Evolutionary conservation across 441 rosid species (phyloP), one percentile per base, ranked within the genome.

Genomic region (Aleurites moluccanus): DNA sequence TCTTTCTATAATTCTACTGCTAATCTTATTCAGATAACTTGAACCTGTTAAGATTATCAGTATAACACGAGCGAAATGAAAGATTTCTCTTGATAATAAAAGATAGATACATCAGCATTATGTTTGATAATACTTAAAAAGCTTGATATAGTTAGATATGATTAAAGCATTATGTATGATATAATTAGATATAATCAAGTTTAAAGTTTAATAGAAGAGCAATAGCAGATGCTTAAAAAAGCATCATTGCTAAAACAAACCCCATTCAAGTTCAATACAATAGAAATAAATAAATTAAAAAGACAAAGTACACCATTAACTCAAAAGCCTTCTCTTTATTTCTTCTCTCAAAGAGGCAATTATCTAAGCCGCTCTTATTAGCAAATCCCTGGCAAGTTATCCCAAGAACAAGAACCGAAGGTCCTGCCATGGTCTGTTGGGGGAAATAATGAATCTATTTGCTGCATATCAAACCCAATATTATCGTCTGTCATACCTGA

Each of bases 381-480:
- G 81, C 84, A 88, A 67, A 92, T 85, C 77, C 88, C 66, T 16
- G 86, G 88, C 79, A 88, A 83, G 75, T 83, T 80, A 68, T 88
- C 89, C 91, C 91, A 88, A 4, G 95, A 82, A 67, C 86, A 74
- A 42, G 85, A 69, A 20, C 76, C 81, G 33, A 77, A 74, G 60
- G 55, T 74, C 68, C 76, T 85, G 47, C 79, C 82, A 27, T 80
- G 80, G 56, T 82, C 83, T 1, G 82, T 10, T 52, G 87, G 70
- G 65, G 86, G 88, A 67, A 88, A 82, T 38, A 89, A 40, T n/a
- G 90, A 89, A 72, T 89, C 89, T 27, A 89, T 64, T 6, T 89
- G 92, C n/a, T 89, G 92, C 89, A 88, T 84, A 14, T 92, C 90
- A 63, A 84, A 86, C 25, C 85, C 92, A 30, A 83, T 75, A 70